Conservation (phyloP, 208 protist genomes). For the Wallacemonas sp. region DNA sequence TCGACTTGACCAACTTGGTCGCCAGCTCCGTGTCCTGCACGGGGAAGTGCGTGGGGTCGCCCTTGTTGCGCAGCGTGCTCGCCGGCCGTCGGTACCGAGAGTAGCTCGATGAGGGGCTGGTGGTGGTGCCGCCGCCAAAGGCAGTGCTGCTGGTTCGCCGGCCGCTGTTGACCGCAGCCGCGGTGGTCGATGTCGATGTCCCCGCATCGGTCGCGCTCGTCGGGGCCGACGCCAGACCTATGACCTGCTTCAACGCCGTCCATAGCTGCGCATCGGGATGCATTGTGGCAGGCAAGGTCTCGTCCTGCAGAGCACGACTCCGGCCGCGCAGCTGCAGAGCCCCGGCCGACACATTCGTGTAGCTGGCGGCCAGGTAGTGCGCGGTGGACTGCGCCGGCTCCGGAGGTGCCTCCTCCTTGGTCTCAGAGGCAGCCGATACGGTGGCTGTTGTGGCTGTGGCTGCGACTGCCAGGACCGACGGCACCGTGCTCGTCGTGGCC, state of each 20-base stretch:
- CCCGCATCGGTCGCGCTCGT: background rate
- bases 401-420: background rate
- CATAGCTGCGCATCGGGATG: constrained; percentile 18
- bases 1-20: background rate
- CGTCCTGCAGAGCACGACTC: background rate
- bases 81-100: background rate
- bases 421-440: background rate
- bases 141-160: background rate
- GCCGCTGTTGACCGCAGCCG: background rate
- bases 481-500: background rate
- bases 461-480: background rate
- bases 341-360: background rate
- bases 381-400: constrained; percentile 4
- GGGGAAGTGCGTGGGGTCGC: constrained; percentile 19
- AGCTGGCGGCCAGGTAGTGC: background rate
- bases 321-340: background rate
- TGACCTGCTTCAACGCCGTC: constrained; percentile 11
- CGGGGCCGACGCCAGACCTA: constrained; percentile 5
- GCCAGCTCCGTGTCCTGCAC: constrained; percentile 16
- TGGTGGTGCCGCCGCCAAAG: background rate
- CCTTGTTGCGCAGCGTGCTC: background rate
- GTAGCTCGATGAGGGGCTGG: background rate
- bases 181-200: background rate
- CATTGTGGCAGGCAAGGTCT: constrained; percentile 5
- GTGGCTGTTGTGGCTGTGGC: background rate